Evolutionary conservation across 208 protist species (phyloP), one percentile per base, ranked within the genome.

Genomic region (Willaertia magna): DNA sequence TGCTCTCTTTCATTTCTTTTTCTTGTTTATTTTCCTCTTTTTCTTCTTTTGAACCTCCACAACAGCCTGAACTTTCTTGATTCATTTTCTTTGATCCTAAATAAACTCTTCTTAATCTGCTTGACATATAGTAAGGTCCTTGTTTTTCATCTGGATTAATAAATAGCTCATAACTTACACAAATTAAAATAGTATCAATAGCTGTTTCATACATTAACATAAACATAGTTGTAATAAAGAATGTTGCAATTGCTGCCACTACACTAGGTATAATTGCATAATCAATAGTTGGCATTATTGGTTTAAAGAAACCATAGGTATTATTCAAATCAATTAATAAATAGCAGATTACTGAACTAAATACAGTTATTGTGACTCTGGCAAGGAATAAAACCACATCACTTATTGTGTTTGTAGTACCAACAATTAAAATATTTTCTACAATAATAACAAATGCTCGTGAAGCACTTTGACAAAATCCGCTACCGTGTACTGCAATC

Each of bases 381-480:
- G 87, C 90, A 9, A 93, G 39, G 51, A 94, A 91, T 26, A 87
- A 78, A 43, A 92, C 48, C 34, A 92, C 85, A n/a, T 89, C 67
- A 40, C 75, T 43, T 9, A 94, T 87, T 14, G 88, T 49, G 79
- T 87, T 90, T 12, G 94, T 85, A n/a, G 87, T 87, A 7, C 78
- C 86, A 14, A 95, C 89, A 75, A 78, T 46, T 26, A 92, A 40
- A 4, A 92, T 59, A 78, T 94, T 93, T 18, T 55, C 79, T 2
- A 92, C 1, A 30, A 97, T 74, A 18, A 96, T 86, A 26, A 82
- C 22, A 76, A 94, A 92, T 30, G 89, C 94, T 52, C 79, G 61
- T 74, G 55, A 85, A 22, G 93, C 91, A 40, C 91, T 87, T n/a
- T 49, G 30, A 87, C 93, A 96, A 88, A 96, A 97, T 30, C 59